phyloP scores from a whole-genome alignment of 805 yeast genomes.

The Kazachstania bromeliacearum region DNA sequence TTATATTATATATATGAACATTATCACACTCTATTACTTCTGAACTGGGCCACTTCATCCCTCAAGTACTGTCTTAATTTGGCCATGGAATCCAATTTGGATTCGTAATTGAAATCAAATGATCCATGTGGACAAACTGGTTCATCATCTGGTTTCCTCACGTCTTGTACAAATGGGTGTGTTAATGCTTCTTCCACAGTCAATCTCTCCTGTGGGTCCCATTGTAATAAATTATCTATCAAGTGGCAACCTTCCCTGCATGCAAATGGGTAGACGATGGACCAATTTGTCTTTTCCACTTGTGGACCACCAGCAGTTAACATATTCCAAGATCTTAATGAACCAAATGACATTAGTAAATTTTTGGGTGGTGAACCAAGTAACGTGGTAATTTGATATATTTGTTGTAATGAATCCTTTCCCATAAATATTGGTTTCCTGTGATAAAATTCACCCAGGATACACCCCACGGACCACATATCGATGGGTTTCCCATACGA shows the following conservation, averaged over 20 bases:
- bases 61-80: slow-evolving; percentile 41
- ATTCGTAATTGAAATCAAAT: slow-evolving; percentile 66
- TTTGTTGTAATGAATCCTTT: slow-evolving; percentile 58
- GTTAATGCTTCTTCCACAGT: slow-evolving; percentile 47
- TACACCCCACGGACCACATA: slow-evolving; percentile 92
- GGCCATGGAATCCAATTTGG: slow-evolving; percentile 29
- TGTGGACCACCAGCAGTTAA: slow-evolving; percentile 30
- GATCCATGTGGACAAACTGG: slow-evolving; percentile 36
- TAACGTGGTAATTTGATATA: slow-evolving; percentile 55
- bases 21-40: slow-evolving; percentile 10
- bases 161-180: slow-evolving; percentile 45
- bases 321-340: slow-evolving; percentile 39
- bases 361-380: slow-evolving; percentile 61
- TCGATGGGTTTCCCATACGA: slow-evolving; percentile 64
- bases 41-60: slow-evolving; percentile 46
- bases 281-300: slow-evolving; percentile 34
- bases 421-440: slow-evolving; percentile 77
- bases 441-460: slow-evolving; percentile 74
- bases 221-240: slow-evolving; percentile 45
- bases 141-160: slow-evolving; percentile 51
- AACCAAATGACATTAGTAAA: slow-evolving; percentile 36
- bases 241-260: slow-evolving; percentile 42
- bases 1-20: not conserved
- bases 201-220: slow-evolving; percentile 52
- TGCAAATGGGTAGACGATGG: slow-evolving; percentile 53